These are phyloP conservation scores for Ajuga chamaepitys DNA, from an alignment of 257 asterid species.

Conservation along the genomic window DNA sequence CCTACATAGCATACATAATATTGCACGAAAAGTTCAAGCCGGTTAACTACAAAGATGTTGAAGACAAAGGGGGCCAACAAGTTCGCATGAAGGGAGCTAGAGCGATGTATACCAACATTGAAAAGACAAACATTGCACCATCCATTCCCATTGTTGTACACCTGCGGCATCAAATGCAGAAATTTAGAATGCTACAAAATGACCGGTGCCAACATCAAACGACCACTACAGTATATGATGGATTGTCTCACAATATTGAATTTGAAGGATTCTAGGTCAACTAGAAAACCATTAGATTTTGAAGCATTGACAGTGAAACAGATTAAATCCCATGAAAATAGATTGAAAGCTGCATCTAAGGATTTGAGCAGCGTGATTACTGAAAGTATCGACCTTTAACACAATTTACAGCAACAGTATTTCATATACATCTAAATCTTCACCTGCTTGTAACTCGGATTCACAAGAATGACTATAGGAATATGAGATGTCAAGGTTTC, in stretches of 20 bases:
- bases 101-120: background rate
- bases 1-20: no score
- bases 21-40: no score
- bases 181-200: background rate
- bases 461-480: background rate
- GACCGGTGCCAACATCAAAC: background rate
- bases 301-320: background rate
- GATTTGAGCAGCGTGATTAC: background rate
- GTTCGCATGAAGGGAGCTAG: background rate
- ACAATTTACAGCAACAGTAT: background rate
- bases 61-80: background rate
- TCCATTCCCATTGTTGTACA: background rate
- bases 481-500: background rate
- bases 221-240: background rate
- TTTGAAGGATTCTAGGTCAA: background rate
- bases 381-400: background rate
- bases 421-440: background rate
- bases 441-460: background rate
- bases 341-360: background rate
- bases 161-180: slow-evolving; percentile 14
- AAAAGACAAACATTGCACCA: background rate
- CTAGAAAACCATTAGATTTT: background rate
- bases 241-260: background rate
- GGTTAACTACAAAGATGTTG: no score
- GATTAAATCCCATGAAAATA: background rate